These are phyloP conservation scores for Agapanthus africanus DNA, from an alignment of 106 monocot genomes.

Conservation along the genomic window DNA sequence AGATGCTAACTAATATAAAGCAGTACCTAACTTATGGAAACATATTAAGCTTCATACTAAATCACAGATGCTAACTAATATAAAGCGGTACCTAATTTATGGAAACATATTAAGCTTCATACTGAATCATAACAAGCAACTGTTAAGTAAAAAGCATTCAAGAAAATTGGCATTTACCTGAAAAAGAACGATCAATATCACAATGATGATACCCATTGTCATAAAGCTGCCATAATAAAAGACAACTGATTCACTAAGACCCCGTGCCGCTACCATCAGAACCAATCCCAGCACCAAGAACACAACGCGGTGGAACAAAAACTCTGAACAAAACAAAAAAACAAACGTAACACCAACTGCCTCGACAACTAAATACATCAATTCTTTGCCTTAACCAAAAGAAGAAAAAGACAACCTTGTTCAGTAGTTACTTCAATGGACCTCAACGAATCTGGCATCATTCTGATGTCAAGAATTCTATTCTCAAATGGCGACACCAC, in stretches of 20 bases:
- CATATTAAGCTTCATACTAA: too few relatives aligned
- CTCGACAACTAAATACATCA: neutral
- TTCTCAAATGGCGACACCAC: conserved; percentile 54
- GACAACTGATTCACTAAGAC: conserved; percentile 62
- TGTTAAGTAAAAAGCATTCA: neutral
- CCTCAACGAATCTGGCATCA: conserved; percentile 36
- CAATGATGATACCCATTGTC: conserved; percentile 71
- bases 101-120: too few relatives aligned
- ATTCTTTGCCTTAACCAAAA: neutral
- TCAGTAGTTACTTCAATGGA: conserved; percentile 54
- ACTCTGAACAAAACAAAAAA: conserved; percentile 58
- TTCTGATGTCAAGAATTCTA: conserved; percentile 59
- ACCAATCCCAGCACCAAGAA: conserved; percentile 63
- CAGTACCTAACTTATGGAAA: too few relatives aligned
- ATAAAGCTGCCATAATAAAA: conserved; percentile 94
- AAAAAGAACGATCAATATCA: conserved; percentile 75
- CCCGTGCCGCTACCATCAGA: conserved; percentile 55
- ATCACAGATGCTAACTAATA: too few relatives aligned
- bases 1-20: too few relatives aligned
- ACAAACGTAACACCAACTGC: neutral
- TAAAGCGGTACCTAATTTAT: too few relatives aligned
- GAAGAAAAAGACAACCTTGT: conserved; percentile 43
- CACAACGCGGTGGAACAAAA: conserved; percentile 48
- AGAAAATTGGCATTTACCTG: conserved; percentile 42
- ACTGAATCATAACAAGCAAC: too few relatives aligned